phyloP scores from a whole-genome alignment of 164 flowering plant genomes.

The Brasenia schreberi region DNA sequence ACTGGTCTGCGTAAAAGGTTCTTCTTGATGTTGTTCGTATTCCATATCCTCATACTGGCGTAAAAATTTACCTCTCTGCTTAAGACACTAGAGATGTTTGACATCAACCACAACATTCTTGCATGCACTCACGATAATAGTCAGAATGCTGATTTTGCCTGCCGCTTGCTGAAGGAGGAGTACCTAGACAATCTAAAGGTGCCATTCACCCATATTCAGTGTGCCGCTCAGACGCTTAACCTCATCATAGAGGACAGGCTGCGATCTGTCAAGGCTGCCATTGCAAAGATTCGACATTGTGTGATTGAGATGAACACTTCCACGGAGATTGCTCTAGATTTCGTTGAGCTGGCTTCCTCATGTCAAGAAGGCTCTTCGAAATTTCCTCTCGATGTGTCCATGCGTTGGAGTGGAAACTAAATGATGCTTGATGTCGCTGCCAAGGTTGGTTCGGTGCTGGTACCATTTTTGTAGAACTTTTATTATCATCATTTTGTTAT shows the following conservation, averaged over 20 bases:
- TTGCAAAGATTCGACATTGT: constrained; percentile 63
- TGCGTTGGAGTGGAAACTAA: constrained; percentile 85
- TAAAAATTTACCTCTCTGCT: constrained; percentile 49
- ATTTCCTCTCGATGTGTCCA: constrained; percentile 71
- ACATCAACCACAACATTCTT: constrained; percentile 53
- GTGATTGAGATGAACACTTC: constrained; percentile 72
- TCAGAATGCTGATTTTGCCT: constrained; percentile 54
- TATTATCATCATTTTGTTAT: neutral
- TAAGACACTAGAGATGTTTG: constrained; percentile 58
- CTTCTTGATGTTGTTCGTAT: constrained; percentile 77
- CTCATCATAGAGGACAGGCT: constrained; percentile 74
- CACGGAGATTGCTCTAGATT: constrained; percentile 45
- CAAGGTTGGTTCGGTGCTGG: constrained; percentile 38
- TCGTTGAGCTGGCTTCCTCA: constrained; percentile 38
- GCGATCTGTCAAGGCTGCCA: constrained; percentile 45
- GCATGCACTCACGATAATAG: constrained; percentile 86
- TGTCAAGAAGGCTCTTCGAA: constrained; percentile 86
- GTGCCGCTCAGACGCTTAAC: constrained; percentile 85
- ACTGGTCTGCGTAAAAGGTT: constrained; percentile 68
- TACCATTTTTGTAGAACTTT: neutral
- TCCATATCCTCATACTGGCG: constrained; percentile 53
- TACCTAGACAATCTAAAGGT: constrained; percentile 55
- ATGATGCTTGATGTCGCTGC: constrained; percentile 77
- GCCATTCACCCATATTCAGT: constrained; percentile 70
- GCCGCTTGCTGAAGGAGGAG: constrained; percentile 57